Base-by-base conservation (phyloP, 495 filamentous ascomycete genomes). In the Penicillium lividum region DNA sequence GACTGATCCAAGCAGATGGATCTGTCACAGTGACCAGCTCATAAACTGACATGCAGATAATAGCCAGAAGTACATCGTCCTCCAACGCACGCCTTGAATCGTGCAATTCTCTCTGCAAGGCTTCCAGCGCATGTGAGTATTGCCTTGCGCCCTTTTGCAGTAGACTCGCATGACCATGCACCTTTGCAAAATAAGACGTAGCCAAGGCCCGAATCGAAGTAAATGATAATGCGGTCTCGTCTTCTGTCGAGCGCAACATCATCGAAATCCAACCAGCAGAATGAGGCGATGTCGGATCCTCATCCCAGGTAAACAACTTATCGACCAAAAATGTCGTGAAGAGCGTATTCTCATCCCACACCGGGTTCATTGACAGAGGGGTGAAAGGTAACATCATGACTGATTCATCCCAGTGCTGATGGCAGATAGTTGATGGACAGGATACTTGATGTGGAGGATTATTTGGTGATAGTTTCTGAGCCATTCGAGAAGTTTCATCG, bases 31-130 rank as follows among this genome's bases (percentile, higher is more conserved):
- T 53, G 28, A 67, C 47, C 34, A 64, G 30, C 29, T 67, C 64
- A 44, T 67, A 67, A 0, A 63, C 47, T 0, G 48, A 56, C 57
- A 67, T 54, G 18, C 38, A 56, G 18, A 67, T 47, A 9, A 67
- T 50, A 1, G 61, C 52, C 10, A 67, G 30, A 1, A 67, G 29
- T 1, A 63, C 49, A 27, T 63, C 61, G 34, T 63, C 57, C 2
- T 51, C 48, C 15, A 64, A 22, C 7, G 50, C 58, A 8, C 42
- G 53, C 0, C 36, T 40, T 2, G 47, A 31, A 38, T 60, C 38
- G 27, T 63, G 38, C 7, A 67, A 18, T 8, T 57, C 29, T 16
- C 8, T 13, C 5, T 40, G 64, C 49, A 67, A 15, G 11, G 44
- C 48, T 25, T 27, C 30, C 11, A 67, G 42, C 10, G 64, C 64